These are phyloP conservation scores for Elaeis guineensis DNA, from an alignment of 176 grass and related monocot genomes.

Conservation along the genomic window DNA sequence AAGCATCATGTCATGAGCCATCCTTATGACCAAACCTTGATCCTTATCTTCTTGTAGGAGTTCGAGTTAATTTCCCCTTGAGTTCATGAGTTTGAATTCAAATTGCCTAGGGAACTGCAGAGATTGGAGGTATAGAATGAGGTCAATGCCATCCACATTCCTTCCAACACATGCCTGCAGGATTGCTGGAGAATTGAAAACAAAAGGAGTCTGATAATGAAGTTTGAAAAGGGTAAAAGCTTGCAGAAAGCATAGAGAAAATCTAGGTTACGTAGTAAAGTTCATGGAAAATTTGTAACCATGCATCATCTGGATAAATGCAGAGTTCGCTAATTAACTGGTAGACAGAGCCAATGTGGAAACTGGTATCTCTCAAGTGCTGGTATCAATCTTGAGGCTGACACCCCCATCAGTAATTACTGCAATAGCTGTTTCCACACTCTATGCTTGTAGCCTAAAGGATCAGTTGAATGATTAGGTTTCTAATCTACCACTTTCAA, in stretches of 20 bases:
- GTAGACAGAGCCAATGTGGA: background rate
- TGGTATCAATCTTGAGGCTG: conserved; percentile 43
- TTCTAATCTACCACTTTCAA: no score
- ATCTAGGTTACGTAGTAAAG: background rate
- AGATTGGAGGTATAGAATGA: conserved; percentile 61
- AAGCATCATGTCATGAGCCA: no score
- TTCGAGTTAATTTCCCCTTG: conserved; percentile 7
- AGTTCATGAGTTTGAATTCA: conserved; percentile 34
- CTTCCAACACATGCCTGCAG: background rate
- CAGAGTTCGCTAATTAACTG: background rate
- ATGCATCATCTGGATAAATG: background rate
- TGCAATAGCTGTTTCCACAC: conserved; percentile 36
- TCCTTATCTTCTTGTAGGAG: no score
- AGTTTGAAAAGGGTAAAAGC: background rate
- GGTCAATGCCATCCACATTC: background rate
- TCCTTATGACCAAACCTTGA: no score
- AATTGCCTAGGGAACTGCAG: conserved; percentile 44
- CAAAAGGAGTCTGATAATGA: background rate
- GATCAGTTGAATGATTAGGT: conserved; percentile 4
- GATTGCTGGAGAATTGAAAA: conserved; percentile 26
- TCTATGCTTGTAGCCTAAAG: conserved; percentile 55
- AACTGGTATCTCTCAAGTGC: conserved; percentile 33
- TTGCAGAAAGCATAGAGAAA: background rate
- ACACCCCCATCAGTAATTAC: conserved; percentile 37
- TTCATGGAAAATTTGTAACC: background rate